Evolutionary conservation across 2,329 filamentous ascomycete species (phyloP), one percentile per base, ranked within the genome.

Genomic region (Aspergillus fumigatus): DNA sequence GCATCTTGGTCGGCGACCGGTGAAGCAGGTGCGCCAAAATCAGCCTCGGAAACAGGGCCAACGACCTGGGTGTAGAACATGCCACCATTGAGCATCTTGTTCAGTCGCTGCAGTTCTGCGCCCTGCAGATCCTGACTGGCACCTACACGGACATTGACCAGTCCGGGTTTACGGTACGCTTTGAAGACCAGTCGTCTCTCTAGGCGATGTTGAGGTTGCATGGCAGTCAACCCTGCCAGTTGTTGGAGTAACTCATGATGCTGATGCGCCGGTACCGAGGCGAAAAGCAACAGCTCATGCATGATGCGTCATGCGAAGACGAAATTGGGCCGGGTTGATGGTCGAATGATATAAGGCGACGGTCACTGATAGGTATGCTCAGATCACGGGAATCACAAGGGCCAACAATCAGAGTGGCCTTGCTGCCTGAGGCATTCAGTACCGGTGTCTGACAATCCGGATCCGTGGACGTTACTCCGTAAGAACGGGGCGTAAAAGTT

Each of bases 281-380:
- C 83, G 72, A 82, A 85, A 48, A 87, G 79, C 50, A 84, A 74
- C 62, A 85, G 77, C 75, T 87, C 84, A 71, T 87, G 83, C 84
- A 87, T 86, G 57, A 60, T 87, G 83, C 84, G 87, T 86, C 57
- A 60, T 63, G 53, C 52, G 50, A 51, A 49, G 49, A 51, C 38
- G 32, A 48, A 48, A 45, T 45, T 25, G 35, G 26, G 35, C 35
- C 19, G 29, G 32, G 51, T 35, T 45, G 40, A 43, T 32, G 54
- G 55, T 53, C 50, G 55, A 49, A 55, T 57, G 32, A 55, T 40
- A 54, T 48, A 45, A 19, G 40, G 7, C 19, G 40, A 21, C 21
- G 17, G 40, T 5, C 21, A 4, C 8, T n/a, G 40, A 21, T 43
- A 4, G 40, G 11, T 43, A 4, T 21, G 40, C n/a, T 43, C n/a